phyloP scores from a whole-genome alignment of 192 early-diverging fungal species.

The Umbelopsis sp. region DNA sequence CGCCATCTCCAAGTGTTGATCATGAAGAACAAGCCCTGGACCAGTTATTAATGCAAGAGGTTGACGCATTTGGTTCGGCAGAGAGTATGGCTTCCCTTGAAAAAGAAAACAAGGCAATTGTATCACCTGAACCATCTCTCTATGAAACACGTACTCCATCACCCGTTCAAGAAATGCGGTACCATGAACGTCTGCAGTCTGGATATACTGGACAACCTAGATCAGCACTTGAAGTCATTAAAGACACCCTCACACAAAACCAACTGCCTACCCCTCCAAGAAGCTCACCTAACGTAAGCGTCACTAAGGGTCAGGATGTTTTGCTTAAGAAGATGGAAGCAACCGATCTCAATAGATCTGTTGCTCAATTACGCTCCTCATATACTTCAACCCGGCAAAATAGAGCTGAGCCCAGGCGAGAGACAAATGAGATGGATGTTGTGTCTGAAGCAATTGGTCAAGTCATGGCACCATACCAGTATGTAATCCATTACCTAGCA shows the following conservation, averaged over 20 bases:
- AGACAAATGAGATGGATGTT: slow-evolving; percentile 6
- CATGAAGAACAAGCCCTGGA: neutral
- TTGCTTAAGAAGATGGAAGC: slow-evolving; percentile 9
- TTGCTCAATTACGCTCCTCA: neutral
- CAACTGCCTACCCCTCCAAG: slow-evolving; percentile 6
- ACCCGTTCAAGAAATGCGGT: neutral
- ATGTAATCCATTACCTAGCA: neutral
- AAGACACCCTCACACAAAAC: neutral
- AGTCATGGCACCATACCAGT: slow-evolving; percentile 10
- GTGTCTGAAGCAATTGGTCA: slow-evolving; percentile 1
- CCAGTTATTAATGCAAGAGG: neutral
- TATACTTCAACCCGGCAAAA: slow-evolving; percentile 1
- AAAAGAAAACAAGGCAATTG: neutral
- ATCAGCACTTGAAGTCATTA: slow-evolving; percentile 10
- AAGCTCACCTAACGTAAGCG: neutral
- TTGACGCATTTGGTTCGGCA: neutral
- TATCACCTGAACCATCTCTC: neutral
- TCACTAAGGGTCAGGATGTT: neutral
- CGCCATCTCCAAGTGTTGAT: neutral
- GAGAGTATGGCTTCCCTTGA: neutral
- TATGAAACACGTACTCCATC: neutral
- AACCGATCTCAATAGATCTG: neutral
- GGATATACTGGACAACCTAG: slow-evolving; percentile 1
- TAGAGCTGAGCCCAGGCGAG: neutral
- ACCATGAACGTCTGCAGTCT: slow-evolving; percentile 10